Conservation (phyloP, 2,329 filamentous ascomycete species). For the Dactylonectria estremocensis region DNA sequence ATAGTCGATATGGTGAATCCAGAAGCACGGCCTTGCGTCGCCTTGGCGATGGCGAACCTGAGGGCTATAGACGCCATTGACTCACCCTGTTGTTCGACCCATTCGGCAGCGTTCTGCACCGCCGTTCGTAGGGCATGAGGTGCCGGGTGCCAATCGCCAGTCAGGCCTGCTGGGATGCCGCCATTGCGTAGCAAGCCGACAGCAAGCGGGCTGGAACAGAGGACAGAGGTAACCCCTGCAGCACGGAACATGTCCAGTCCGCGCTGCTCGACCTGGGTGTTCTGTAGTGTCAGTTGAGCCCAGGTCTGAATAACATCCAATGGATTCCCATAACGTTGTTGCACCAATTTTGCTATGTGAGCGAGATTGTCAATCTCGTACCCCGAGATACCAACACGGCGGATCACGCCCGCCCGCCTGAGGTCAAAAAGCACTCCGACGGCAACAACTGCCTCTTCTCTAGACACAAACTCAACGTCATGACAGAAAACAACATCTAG, state of each 20-base stretch:
- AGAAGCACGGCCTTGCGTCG: neutral
- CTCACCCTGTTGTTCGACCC: neutral
- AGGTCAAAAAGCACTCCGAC: slow-evolving; percentile 1
- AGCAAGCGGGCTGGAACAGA: neutral
- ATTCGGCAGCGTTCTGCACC: neutral
- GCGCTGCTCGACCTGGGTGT: neutral
- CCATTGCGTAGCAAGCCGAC: slow-evolving; percentile 1
- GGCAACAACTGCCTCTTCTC: neutral
- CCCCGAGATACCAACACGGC: neutral
- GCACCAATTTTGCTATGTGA: neutral
- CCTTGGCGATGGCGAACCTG: neutral
- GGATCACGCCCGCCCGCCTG: neutral
- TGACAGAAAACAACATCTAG: slow-evolving; percentile 22
- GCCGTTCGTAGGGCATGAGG: neutral
- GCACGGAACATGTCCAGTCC: neutral
- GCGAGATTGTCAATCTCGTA: neutral
- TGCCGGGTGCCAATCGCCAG: slow-evolving; percentile 2
- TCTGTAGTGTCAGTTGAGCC: slow-evolving; percentile 2
- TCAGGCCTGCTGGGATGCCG: neutral
- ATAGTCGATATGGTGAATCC: neutral
- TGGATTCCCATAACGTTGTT: neutral
- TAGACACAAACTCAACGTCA: slow-evolving; percentile 19
- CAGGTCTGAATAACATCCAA: slow-evolving; percentile 5
- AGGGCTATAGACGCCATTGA: neutral
- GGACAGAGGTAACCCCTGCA: neutral